Conservation (phyloP, 208 protist species). For the Trypanosoma vivax region DNA sequence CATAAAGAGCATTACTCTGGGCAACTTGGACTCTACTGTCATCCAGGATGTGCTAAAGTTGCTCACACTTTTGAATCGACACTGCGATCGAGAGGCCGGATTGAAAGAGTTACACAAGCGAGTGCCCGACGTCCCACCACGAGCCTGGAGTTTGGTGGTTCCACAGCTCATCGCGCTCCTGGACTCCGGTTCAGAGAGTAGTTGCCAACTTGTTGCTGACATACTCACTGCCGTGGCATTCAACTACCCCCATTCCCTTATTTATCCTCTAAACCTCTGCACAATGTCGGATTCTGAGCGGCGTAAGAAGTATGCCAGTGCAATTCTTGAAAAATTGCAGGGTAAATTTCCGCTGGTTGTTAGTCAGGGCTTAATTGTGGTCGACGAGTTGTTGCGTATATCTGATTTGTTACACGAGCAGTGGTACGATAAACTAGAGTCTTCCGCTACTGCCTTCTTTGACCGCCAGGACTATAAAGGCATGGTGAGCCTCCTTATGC, state of each 20-base stretch:
- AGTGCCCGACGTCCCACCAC: constrained; percentile 90
- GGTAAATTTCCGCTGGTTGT: constrained; percentile 63
- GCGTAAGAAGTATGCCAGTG: constrained; percentile 58
- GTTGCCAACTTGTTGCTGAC: constrained; percentile 91
- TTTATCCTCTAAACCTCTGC: constrained; percentile 99
- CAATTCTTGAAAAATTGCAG: constrained; percentile 69
- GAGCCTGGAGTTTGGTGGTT: constrained; percentile 98
- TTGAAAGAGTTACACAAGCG: constrained; percentile 83
- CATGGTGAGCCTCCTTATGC: constrained; percentile 87
- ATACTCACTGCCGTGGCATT: constrained; percentile 92
- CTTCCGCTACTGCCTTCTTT: constrained; percentile 93
- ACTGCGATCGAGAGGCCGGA: constrained; percentile 68
- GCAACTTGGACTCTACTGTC: constrained; percentile 62
- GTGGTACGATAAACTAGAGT: constrained; percentile 93
- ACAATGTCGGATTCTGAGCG: constrained; percentile 76
- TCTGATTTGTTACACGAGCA: constrained; percentile 94
- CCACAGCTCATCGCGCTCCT: constrained; percentile 98
- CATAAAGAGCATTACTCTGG: constrained; percentile 77
- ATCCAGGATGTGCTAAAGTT: constrained; percentile 98
- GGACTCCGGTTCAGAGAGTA: constrained; percentile 84
- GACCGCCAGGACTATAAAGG: constrained; percentile 76
- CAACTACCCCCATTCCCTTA: constrained; percentile 96
- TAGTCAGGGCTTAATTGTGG: constrained; percentile 92
- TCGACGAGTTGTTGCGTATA: constrained; percentile 95
- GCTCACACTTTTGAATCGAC: constrained; percentile 95